A percentile compares a stretch with the other conserved stretches of the same genome.
phyloP scores from a whole-genome alignment of 2,329 filamentous ascomycete genomes.

The Periconia macrospinosa region DNA sequence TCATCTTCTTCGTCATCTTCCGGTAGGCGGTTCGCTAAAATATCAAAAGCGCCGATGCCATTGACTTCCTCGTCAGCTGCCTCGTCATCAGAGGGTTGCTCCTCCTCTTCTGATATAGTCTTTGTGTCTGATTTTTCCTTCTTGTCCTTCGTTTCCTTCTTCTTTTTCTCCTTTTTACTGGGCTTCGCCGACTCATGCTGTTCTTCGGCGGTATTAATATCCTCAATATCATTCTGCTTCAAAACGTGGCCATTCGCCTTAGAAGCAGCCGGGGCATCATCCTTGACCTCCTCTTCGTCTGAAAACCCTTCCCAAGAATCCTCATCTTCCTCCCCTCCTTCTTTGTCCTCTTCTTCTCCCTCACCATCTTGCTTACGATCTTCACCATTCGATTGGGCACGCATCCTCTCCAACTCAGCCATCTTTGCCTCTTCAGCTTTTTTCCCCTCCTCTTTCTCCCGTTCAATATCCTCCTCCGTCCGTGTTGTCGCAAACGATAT shows the following conservation, averaged over 20 bases:
- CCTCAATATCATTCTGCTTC: slow-evolving; percentile 1
- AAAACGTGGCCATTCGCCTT: slow-evolving; percentile 6
- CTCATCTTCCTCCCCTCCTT: slow-evolving; percentile 12
- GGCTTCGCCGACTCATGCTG: slow-evolving; percentile 15
- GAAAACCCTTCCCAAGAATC: slow-evolving; percentile 33
- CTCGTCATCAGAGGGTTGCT: slow-evolving; percentile 29
- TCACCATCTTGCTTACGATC: slow-evolving; percentile 11
- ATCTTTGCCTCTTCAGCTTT: slow-evolving; percentile 4
- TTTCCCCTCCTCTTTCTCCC: slow-evolving; percentile 23
- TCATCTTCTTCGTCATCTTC: slow-evolving; percentile 61
- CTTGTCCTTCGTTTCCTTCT: slow-evolving; percentile 20
- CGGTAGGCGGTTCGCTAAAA: slow-evolving; percentile 54
- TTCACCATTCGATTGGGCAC: slow-evolving; percentile 25
- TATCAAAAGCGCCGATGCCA: slow-evolving; percentile 53
- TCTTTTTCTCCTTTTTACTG: slow-evolving; percentile 25
- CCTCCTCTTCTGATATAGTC: slow-evolving; percentile 9
- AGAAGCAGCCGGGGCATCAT: slow-evolving; percentile 47
- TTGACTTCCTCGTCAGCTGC: slow-evolving; percentile 23
- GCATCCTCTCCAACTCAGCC: slow-evolving; percentile 3
- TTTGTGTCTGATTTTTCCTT: slow-evolving; percentile 4
- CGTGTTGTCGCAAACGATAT: slow-evolving; percentile 44
- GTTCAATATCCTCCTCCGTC: slow-evolving; percentile 26
- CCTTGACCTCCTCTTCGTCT: slow-evolving; percentile 16
- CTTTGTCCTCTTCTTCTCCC: slow-evolving; percentile 3
- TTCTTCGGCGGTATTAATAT: slow-evolving; percentile 1